Percentiles rank a stretch among this genome's conserved stretches.
phyloP scores from a whole-genome alignment of 2,329 filamentous ascomycete species.

The Bipolaris cookei region DNA sequence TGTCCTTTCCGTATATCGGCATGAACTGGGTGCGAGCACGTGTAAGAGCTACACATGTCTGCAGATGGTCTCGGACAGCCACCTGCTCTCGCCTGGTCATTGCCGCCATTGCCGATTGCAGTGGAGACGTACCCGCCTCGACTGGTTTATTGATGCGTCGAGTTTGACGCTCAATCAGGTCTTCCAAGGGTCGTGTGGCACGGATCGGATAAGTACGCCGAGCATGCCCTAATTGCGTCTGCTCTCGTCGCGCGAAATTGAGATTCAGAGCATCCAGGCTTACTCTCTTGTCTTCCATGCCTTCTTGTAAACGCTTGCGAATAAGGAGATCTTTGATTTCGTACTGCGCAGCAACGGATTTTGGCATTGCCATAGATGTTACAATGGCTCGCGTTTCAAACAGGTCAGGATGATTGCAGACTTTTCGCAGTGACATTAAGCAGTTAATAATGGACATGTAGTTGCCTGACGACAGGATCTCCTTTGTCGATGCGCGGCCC shows the following conservation, averaged over 20 bases:
- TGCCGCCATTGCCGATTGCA: slow-evolving; percentile 72
- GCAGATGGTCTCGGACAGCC: slow-evolving; percentile 74
- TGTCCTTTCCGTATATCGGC: slow-evolving; percentile 79
- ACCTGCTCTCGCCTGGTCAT: slow-evolving; percentile 71
- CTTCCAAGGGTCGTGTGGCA: slow-evolving; percentile 71
- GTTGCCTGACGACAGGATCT: slow-evolving; percentile 88
- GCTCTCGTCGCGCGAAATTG: slow-evolving; percentile 73
- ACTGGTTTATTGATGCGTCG: slow-evolving; percentile 58
- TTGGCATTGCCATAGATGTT: slow-evolving; percentile 91
- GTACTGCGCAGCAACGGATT: slow-evolving; percentile 76
- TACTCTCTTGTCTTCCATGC: slow-evolving; percentile 67
- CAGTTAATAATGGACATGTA: slow-evolving; percentile 99
- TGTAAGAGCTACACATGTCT: slow-evolving; percentile 81
- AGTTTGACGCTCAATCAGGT: slow-evolving; percentile 74
- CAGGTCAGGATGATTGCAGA: slow-evolving; percentile 97
- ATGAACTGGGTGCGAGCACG: slow-evolving; percentile 78
- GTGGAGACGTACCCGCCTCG: slow-evolving; percentile 63
- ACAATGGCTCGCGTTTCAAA: slow-evolving; percentile 97
- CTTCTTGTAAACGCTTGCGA: slow-evolving; percentile 67
- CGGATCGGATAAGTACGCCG: slow-evolving; percentile 56
- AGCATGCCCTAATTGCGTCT: slow-evolving; percentile 60
- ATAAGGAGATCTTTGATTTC: slow-evolving; percentile 74
- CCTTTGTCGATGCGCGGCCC: slow-evolving; percentile 84
- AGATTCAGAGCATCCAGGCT: slow-evolving; percentile 81
- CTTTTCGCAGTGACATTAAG: slow-evolving; percentile 94